Percentiles rank a stretch among this genome's conserved stretches.
Evolutionary conservation across 2,329 filamentous ascomycete genomes (phyloP).

Genomic region (Peltaster fructicola): DNA sequence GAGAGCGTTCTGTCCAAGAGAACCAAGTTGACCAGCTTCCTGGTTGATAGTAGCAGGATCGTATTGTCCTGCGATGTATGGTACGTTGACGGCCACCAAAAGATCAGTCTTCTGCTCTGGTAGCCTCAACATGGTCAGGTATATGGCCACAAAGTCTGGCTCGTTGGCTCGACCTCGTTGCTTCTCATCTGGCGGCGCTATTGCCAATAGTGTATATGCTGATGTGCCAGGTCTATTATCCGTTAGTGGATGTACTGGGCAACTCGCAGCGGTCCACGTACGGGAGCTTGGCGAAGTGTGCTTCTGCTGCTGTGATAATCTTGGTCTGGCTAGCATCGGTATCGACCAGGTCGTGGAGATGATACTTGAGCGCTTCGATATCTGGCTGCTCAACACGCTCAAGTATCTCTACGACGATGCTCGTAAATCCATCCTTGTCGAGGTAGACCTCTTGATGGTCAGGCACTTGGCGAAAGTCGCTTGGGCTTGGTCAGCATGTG

Average conservation of each 20-base stretch:
- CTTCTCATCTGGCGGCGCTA: conserved; percentile 24
- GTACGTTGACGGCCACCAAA: conserved; percentile 73
- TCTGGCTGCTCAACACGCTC: conserved; percentile 60
- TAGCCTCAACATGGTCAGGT: conserved; percentile 61
- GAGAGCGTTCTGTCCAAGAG: background rate
- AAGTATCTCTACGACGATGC: conserved; percentile 78
- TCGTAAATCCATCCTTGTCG: conserved; percentile 65
- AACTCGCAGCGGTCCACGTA: too few species aligned
- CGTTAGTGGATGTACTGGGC: too few species aligned
- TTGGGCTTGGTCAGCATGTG: too few species aligned
- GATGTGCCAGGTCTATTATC: conserved; percentile 36
- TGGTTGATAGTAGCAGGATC: too few species aligned
- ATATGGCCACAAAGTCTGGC: conserved; percentile 43
- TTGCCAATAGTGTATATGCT: conserved; percentile 53
- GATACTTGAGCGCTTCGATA: conserved; percentile 42
- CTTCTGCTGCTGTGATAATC: conserved; percentile 16
- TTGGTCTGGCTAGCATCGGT: conserved; percentile 19
- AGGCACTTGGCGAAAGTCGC: conserved; percentile 56
- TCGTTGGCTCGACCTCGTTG: conserved; percentile 28
- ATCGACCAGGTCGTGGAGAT: conserved; percentile 30
- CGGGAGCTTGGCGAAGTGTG: conserved; percentile 19
- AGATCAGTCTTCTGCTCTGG: conserved; percentile 63
- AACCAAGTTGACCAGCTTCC: too few species aligned
- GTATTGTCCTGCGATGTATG: conserved; percentile 60
- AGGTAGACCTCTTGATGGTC: conserved; percentile 90